Evolutionary conservation across 352 stramenopile genomes (phyloP), one percentile per base, ranked within the genome.

Genomic region (Phytopythium oedochilum): DNA sequence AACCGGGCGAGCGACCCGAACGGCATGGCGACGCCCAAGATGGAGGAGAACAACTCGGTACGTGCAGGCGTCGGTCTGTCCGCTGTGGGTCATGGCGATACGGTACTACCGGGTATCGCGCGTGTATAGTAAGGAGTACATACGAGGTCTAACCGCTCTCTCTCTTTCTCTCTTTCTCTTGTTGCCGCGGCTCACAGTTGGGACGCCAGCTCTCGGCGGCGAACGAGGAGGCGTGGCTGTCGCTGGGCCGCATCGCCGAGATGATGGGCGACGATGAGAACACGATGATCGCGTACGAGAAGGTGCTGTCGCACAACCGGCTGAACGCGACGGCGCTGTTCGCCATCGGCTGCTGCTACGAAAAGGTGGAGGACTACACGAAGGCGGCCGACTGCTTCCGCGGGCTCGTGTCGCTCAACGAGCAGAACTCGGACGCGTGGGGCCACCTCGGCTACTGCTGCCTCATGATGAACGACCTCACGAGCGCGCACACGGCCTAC

Each of bases 231-330:
- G 84, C 83, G 22, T 94, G 84, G 84, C 67, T 92, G 26, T 84
- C 77, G 23, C 68, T 94, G 10, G 84, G 82, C 34, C 82, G 84
- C 57, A 93, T 94, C 55, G 81, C 85, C n/a, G 85, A 94, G 53
- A 89, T 94, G 78, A 94, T 94, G 85, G 85, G 83, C 57, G 83
- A 94, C 65, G 85, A 94, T 48, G 81, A 92, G 53, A 93, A 94
- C 71, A 93, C 83, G 31, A 88, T 94, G 75, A 54, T 92, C 43
- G 83, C 85, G 25, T 94, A 93, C 60, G 85, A 94, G 52, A 94
- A 94, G 64, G 85, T 91, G 49, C 67, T 94, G 44, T 90, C 80
- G 38, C 85, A 94, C 78, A 94, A 94, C 64, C 85, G 83, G 12
- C 57, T 94, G 58, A 94, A 94, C 64, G 73, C 81, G 26, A 86